phyloP scores from a whole-genome alignment of 2,329 filamentous ascomycete genomes.

The Periconia sp. region DNA sequence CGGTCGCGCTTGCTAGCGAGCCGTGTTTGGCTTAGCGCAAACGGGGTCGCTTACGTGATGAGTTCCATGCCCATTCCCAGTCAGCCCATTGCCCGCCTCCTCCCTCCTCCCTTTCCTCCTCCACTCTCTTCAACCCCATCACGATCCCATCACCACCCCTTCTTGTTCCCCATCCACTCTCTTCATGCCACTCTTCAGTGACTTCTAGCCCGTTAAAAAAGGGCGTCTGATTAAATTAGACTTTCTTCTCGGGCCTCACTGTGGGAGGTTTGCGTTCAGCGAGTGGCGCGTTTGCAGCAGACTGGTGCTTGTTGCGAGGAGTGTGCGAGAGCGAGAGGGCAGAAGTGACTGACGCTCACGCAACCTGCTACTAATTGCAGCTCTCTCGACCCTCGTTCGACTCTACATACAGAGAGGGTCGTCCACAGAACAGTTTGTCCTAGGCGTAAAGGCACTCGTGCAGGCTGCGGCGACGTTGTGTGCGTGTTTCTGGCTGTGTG shows the following conservation, averaged over 20 bases:
- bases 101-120: constrained; percentile 25
- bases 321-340: background rate
- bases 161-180: constrained; percentile 20
- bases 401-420: constrained; percentile 20
- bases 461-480: constrained; percentile 24
- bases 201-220: constrained; percentile 42
- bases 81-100: constrained; percentile 19
- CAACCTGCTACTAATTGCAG: constrained; percentile 39
- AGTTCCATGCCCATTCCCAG: background rate
- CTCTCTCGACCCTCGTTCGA: constrained; percentile 24
- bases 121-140: constrained; percentile 14
- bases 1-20: constrained; percentile 1
- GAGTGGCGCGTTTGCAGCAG: constrained; percentile 34
- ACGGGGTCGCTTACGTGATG: background rate
- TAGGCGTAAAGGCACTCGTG: constrained; percentile 21
- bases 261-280: constrained; percentile 33
- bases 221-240: constrained; percentile 43
- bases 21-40: constrained; percentile 19
- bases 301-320: constrained; percentile 22
- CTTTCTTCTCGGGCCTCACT: constrained; percentile 32
- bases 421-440: constrained; percentile 13
- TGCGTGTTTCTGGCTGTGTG: constrained; percentile 25
- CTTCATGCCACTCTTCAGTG: constrained; percentile 40
- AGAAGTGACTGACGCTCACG: constrained; percentile 33
- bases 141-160: constrained; percentile 11